A percentile compares a stretch with the other conserved stretches of the same genome.
These are phyloP conservation scores for Xylaria sp. DNA, from an alignment of 2,329 filamentous ascomycete species.

Conservation along the genomic window DNA sequence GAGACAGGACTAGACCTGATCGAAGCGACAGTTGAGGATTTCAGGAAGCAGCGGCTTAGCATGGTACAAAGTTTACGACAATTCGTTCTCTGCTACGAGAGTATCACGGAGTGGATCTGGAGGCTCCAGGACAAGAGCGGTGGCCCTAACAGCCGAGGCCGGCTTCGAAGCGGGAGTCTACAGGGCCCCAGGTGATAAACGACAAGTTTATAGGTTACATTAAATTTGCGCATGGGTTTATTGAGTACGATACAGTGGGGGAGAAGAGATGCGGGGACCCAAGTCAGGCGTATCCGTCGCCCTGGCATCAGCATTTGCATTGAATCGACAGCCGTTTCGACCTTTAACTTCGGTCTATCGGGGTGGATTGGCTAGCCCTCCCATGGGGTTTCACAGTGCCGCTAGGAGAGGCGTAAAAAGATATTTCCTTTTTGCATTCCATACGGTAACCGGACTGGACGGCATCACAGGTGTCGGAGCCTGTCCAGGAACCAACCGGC, in stretches of 20 bases:
- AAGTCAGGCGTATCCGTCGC: neutral
- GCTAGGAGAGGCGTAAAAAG: constrained; percentile 17
- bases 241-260: neutral
- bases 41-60: constrained; percentile 86
- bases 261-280: neutral
- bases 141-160: constrained; percentile 39
- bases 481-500: constrained; percentile 10
- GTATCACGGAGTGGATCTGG: constrained; percentile 85
- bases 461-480: neutral
- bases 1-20: constrained; percentile 81
- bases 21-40: constrained; percentile 88
- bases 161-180: constrained; percentile 52
- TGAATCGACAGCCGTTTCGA: constrained; percentile 11
- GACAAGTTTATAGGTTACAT: neutral
- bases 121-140: constrained; percentile 57
- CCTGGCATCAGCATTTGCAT: constrained; percentile 17
- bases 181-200: constrained; percentile 41
- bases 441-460: constrained; percentile 18
- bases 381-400: neutral
- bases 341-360: neutral
- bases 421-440: constrained; percentile 22
- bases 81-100: constrained; percentile 97
- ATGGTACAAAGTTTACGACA: constrained; percentile 97
- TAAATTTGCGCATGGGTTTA: neutral
- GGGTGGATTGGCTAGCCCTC: neutral